Evolutionary conservation across 2,329 filamentous ascomycete species (phyloP).

Genomic region (Cercospora nicotianae): DNA sequence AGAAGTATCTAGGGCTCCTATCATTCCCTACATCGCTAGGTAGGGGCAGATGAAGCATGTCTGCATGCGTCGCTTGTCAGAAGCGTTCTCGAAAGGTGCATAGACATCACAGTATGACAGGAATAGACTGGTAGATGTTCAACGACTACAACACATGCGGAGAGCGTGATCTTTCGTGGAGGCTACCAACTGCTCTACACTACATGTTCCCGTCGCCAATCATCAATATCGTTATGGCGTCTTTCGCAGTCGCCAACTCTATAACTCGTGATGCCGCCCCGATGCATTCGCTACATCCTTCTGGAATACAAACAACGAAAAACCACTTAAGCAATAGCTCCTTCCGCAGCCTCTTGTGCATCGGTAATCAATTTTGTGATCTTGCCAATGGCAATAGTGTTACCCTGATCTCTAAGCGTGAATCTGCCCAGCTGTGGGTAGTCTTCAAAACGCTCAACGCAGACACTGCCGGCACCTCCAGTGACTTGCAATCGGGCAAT

Average conservation of each 20-base stretch:
- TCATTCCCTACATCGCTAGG: neutral
- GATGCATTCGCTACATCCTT: neutral
- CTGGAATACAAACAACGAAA: neutral
- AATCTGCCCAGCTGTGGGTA: conserved; percentile 93
- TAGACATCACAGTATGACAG: neutral
- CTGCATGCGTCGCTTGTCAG: neutral
- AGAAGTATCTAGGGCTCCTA: no score
- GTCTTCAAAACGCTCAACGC: conserved; percentile 92
- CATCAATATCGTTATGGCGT: conserved; percentile 10
- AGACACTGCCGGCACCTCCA: conserved; percentile 81
- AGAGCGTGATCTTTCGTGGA: neutral
- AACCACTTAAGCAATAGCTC: conserved; percentile 12
- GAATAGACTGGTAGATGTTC: neutral
- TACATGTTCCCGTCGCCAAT: neutral
- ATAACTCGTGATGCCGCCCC: neutral
- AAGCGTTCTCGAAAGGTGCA: neutral
- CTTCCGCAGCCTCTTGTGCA: conserved; percentile 27
- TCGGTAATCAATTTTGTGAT: conserved; percentile 81
- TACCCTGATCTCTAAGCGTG: conserved; percentile 82
- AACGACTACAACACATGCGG: neutral
- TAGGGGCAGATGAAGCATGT: neutral
- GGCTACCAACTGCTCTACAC: neutral
- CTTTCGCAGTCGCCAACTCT: neutral
- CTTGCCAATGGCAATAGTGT: conserved; percentile 99
- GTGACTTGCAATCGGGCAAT: conserved; percentile 83